Conservation (phyloP, 1,284 basidiomycete genomes). For the Nidula niveotomentosa region DNA sequence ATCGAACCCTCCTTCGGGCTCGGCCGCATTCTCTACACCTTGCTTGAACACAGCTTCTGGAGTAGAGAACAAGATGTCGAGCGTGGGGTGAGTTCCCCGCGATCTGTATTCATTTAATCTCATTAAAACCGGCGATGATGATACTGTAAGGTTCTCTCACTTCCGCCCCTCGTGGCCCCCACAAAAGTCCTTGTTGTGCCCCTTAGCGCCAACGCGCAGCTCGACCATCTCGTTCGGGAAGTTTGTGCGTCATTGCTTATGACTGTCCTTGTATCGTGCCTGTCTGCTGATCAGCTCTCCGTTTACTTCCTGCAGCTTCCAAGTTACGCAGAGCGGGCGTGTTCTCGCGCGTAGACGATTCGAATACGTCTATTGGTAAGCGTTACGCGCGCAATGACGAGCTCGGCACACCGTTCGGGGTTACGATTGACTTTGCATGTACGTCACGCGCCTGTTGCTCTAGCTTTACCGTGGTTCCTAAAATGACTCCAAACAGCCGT, state of each 20-base stretch:
- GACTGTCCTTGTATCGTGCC: constrained; percentile 2
- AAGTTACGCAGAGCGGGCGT: constrained; percentile 89
- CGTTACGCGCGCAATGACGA: constrained; percentile 99
- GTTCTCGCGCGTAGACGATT: constrained; percentile 94
- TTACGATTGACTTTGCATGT: constrained; percentile 98
- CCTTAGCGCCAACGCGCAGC: constrained; percentile 86
- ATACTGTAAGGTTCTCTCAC: constrained; percentile 77
- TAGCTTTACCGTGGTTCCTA: not conserved
- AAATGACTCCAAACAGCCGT: constrained; percentile 49
- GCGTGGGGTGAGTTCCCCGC: constrained; percentile 66
- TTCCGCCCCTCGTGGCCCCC: constrained; percentile 90
- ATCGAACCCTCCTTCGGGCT: constrained; percentile 99
- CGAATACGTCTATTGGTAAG: constrained; percentile 92
- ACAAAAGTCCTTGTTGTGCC: constrained; percentile 97
- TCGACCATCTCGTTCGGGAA: constrained; percentile 84
- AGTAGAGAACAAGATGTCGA: constrained; percentile 88
- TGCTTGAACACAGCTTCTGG: constrained; percentile 98
- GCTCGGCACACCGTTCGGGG: constrained; percentile 95
- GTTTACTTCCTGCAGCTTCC: constrained; percentile 51
- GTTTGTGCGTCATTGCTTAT: constrained; percentile 72
- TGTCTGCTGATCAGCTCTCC: constrained; percentile 9
- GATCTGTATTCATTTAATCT: constrained; percentile 9
- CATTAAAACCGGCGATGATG: not conserved
- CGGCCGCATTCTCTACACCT: constrained; percentile 92
- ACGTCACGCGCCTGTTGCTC: constrained; percentile 32